These are phyloP conservation scores for Fusarium robinianum DNA, from an alignment of 2,329 filamentous ascomycete genomes.

Conservation along the genomic window DNA sequence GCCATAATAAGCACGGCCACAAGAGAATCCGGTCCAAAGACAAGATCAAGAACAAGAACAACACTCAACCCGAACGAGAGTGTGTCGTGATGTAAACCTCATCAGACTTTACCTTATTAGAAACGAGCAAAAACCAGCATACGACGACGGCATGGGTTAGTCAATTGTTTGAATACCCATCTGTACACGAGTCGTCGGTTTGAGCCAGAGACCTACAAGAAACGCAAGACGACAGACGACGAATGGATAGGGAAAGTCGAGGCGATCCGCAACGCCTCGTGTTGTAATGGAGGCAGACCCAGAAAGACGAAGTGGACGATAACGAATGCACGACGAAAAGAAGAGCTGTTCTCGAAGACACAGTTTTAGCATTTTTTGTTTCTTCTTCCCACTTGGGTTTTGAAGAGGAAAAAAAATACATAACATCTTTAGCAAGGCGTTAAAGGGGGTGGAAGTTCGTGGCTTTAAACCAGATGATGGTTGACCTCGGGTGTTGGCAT, in stretches of 20 bases:
- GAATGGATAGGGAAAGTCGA: neutral
- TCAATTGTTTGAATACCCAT: slow-evolving; percentile 19
- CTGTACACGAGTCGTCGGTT: slow-evolving; percentile 23
- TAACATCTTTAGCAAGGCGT: no score
- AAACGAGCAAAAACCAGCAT: slow-evolving; percentile 2
- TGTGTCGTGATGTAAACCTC: slow-evolving; percentile 51
- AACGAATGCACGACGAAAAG: no score
- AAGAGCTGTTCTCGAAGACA: no score
- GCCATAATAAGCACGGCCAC: slow-evolving; percentile 43
- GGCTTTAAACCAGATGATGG: no score
- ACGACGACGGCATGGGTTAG: slow-evolving; percentile 3
- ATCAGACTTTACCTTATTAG: neutral
- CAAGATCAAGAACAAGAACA: slow-evolving; percentile 44
- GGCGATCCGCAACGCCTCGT: neutral
- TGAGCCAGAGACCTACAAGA: no score
- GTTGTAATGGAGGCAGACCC: slow-evolving; percentile 16
- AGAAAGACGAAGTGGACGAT: no score
- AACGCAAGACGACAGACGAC: neutral
- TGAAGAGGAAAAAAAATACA: no score
- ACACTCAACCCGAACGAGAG: slow-evolving; percentile 51
- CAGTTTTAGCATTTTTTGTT: no score
- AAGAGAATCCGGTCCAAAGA: slow-evolving; percentile 47
- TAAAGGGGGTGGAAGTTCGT: no score
- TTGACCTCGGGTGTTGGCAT: no score
- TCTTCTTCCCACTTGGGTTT: no score